A percentile compares a stretch with the other conserved stretches of the same genome.
These are phyloP conservation scores for Paradendryphiella salina DNA, from an alignment of 2,329 filamentous ascomycete species.

Conservation along the genomic window DNA sequence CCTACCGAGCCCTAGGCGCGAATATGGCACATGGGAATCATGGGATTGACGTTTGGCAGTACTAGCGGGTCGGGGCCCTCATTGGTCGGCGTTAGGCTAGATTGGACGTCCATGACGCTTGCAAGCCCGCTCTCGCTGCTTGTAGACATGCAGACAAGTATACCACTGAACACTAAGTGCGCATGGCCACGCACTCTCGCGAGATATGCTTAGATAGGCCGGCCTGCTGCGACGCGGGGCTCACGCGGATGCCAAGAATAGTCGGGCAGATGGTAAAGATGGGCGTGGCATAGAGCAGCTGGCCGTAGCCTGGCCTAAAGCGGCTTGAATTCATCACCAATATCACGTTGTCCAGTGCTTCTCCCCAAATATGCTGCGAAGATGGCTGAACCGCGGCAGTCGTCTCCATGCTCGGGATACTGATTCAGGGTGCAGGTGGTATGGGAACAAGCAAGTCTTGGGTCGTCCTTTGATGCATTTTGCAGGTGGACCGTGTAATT, in stretches of 20 bases:
- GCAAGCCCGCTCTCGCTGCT: slow-evolving; percentile 19
- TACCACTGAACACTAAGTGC: neutral
- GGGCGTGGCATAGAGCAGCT: neutral
- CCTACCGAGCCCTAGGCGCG: slow-evolving; percentile 4
- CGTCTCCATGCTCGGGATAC: slow-evolving; percentile 3
- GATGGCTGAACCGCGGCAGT: slow-evolving; percentile 1
- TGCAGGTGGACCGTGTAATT: slow-evolving; percentile 9
- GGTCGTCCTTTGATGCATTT: slow-evolving; percentile 4
- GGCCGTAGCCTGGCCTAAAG: neutral
- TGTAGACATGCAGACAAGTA: slow-evolving; percentile 5
- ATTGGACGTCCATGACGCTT: slow-evolving; percentile 35
- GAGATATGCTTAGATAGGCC: neutral
- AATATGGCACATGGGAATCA: slow-evolving; percentile 18
- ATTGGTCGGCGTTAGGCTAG: slow-evolving; percentile 22
- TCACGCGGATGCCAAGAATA: neutral
- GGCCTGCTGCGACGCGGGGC: slow-evolving; percentile 3
- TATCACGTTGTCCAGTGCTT: neutral
- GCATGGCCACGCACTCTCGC: slow-evolving; percentile 10
- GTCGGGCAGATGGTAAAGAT: neutral
- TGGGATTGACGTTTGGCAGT: slow-evolving; percentile 18
- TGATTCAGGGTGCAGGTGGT: slow-evolving; percentile 6
- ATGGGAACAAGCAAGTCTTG: slow-evolving; percentile 11
- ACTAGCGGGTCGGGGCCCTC: slow-evolving; percentile 4
- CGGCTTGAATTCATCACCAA: neutral
- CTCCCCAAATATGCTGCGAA: neutral